A percentile compares a stretch with the other conserved stretches of the same genome.
Evolutionary conservation across 192 early-diverging fungal genomes (phyloP).

Genomic region (Geranomyces variabilis): DNA sequence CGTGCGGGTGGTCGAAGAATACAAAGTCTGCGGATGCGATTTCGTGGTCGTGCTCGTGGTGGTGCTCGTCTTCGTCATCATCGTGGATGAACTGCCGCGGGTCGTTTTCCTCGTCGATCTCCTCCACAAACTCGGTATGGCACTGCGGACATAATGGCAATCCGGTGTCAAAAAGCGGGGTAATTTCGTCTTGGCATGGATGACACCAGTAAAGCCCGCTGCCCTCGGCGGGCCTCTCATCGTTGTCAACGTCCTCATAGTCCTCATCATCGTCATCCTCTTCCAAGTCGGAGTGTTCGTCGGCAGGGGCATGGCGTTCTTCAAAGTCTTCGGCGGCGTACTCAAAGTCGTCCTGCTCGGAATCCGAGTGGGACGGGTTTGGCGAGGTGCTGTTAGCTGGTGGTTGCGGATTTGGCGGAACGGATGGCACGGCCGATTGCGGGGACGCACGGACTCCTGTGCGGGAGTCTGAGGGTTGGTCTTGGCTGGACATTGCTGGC

Average conservation of each 20-base stretch:
- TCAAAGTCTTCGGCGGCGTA: not conserved
- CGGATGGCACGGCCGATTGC: no score
- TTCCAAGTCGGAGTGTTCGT: not conserved
- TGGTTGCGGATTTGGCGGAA: no score
- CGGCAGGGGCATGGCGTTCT: not conserved
- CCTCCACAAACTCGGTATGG: slow-evolving; percentile 81
- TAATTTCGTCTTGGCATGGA: slow-evolving; percentile 61
- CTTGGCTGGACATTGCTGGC: no score
- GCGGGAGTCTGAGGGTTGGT: no score
- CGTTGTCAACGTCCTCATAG: not conserved
- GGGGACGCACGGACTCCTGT: no score
- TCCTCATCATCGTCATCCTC: not conserved
- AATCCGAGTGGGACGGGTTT: no score
- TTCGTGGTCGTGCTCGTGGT: not conserved
- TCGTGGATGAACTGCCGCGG: slow-evolving; percentile 11
- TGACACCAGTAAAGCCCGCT: slow-evolving; percentile 35
- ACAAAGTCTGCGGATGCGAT: not conserved
- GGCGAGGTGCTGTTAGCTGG: no score
- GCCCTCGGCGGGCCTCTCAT: no score
- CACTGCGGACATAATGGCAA: slow-evolving; percentile 78
- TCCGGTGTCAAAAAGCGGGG: slow-evolving; percentile 71
- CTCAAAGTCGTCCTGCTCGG: not conserved
- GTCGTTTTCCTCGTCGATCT: slow-evolving; percentile 42
- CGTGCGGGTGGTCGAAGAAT: slow-evolving; percentile 5
- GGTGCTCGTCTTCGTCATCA: slow-evolving; percentile 28